Percentiles rank a stretch among this genome's conserved stretches.
These are phyloP conservation scores for Salvia splendens DNA, from an alignment of 257 asterid species.

Conservation along the genomic window DNA sequence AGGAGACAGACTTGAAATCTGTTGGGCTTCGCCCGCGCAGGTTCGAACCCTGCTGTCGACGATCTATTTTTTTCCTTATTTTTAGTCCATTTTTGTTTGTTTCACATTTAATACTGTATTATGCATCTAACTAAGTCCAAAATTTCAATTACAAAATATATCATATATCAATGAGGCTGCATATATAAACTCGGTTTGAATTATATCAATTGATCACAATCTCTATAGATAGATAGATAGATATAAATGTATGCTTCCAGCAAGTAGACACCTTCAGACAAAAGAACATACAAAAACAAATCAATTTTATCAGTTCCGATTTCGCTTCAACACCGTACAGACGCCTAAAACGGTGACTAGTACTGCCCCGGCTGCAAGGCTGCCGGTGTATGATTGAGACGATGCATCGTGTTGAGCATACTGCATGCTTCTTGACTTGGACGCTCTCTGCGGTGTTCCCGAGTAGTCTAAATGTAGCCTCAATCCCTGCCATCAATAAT, in stretches of 20 bases:
- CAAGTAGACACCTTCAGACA: not conserved
- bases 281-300: not conserved
- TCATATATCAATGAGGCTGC: constrained; percentile 15
- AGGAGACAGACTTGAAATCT: too few species aligned
- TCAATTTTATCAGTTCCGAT: constrained; percentile 36
- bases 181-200: not conserved
- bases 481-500: constrained; percentile 57
- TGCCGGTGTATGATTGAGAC: constrained; percentile 61
- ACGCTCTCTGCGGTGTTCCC: constrained; percentile 45
- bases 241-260: constrained; percentile 11
- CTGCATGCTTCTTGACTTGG: constrained; percentile 42
- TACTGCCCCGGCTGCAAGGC: constrained; percentile 93
- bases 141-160: constrained; percentile 18
- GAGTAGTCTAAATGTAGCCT: constrained; percentile 76
- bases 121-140: constrained; percentile 30
- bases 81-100: too few species aligned
- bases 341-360: constrained; percentile 76
- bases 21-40: too few species aligned
- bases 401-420: constrained; percentile 64
- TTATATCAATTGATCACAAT: not conserved
- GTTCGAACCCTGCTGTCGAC: too few species aligned
- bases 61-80: too few species aligned
- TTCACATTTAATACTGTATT: not conserved
- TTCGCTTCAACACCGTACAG: constrained; percentile 64
- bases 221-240: too few species aligned